Evolutionary conservation across 805 yeast genomes (phyloP).

Genomic region (Nakazawaea laoshanensis): DNA sequence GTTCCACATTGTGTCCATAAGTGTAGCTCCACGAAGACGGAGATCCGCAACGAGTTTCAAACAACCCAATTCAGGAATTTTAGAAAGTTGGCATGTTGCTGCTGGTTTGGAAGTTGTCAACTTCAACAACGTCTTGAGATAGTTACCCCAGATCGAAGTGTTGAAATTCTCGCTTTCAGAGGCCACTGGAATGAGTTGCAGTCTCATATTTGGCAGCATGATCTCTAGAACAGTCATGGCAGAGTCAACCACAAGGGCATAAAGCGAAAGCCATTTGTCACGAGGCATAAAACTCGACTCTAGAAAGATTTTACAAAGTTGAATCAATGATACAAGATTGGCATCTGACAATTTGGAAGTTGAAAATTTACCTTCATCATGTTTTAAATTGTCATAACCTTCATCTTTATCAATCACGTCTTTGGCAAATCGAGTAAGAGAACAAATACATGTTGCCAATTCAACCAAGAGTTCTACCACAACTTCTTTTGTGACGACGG

Average conservation of each 20-base stretch:
- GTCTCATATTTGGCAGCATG: conserved; percentile 39
- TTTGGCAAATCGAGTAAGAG: conserved; percentile 42
- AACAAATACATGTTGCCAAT: conserved; percentile 51
- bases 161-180: conserved; percentile 46
- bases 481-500: conserved; percentile 59
- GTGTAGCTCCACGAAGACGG: conserved; percentile 46
- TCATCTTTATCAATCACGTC: conserved; percentile 27
- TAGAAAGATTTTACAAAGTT: conserved; percentile 30
- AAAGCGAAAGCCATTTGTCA: conserved; percentile 65
- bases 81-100: conserved; percentile 60
- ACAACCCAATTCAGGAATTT: conserved; percentile 67
- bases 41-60: conserved; percentile 53
- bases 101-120: conserved; percentile 62
- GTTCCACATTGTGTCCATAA: conserved; percentile 65
- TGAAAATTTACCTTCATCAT: conserved; percentile 27
- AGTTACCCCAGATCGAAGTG: conserved; percentile 61
- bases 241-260: conserved; percentile 49
- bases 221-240: conserved; percentile 46
- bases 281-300: conserved; percentile 56
- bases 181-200: conserved; percentile 42
- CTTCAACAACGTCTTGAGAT: conserved; percentile 45
- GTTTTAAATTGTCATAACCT: conserved; percentile 34
- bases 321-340: conserved; percentile 6
- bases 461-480: conserved; percentile 70
- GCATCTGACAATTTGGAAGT: conserved; percentile 4